Evolutionary conservation across 331 rosid genomes (phyloP).

Genomic region (Malus hybrid): DNA sequence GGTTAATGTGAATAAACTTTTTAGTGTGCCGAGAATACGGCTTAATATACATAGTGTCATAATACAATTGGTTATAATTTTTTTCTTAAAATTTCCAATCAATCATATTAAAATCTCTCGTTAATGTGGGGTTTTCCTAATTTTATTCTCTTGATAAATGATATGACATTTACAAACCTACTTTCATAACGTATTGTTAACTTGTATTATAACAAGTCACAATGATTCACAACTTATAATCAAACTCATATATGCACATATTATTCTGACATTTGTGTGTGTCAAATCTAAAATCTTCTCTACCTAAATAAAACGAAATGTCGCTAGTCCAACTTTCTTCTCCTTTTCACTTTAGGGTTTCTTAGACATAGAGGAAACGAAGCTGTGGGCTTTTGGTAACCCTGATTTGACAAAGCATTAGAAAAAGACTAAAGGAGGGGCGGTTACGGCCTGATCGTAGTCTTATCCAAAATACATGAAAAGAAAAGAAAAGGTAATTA

Average conservation of each 20-base stretch:
- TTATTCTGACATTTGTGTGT: no score
- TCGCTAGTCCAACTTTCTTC: not conserved
- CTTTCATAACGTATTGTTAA: no score
- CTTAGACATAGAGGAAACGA: not conserved
- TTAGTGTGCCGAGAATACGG: no score
- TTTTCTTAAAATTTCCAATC: no score
- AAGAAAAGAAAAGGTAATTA: not conserved
- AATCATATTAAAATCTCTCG: no score
- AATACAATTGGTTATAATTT: no score
- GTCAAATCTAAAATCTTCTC: no score
- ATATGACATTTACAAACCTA: not conserved
- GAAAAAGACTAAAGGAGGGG: not conserved
- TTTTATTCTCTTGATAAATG: not conserved
- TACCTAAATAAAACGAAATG: not conserved
- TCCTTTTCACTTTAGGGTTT: not conserved
- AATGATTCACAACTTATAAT: not conserved
- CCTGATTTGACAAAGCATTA: constrained; percentile 26
- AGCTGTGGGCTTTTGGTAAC: constrained; percentile 8
- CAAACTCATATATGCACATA: not conserved
- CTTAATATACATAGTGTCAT: no score
- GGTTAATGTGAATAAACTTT: no score
- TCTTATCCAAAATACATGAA: not conserved
- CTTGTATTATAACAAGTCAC: no score
- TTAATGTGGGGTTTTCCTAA: not conserved
- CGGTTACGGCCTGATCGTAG: not conserved